These are phyloP conservation scores for Corymbia maculata DNA, from an alignment of 345 rosid genomes.

Conservation along the genomic window DNA sequence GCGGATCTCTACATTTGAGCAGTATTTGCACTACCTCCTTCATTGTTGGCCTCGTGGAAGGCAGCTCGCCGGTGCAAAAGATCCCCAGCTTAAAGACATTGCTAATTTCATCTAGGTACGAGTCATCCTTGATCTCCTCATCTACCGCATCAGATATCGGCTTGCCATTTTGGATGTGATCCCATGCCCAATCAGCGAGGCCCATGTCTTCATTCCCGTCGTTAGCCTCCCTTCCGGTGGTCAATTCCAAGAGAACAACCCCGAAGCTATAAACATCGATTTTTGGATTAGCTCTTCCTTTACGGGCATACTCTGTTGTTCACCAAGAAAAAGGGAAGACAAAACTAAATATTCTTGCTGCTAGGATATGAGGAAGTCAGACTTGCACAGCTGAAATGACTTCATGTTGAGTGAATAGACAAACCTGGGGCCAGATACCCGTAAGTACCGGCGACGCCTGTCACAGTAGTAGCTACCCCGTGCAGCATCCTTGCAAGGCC, in stretches of 20 bases:
- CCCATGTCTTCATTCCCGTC: slow-evolving; percentile 10
- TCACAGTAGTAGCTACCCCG: slow-evolving; percentile 29
- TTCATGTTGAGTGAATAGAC: not conserved
- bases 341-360: not conserved
- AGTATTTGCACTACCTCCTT: not conserved
- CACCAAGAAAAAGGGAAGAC: not conserved
- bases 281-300: slow-evolving; percentile 37
- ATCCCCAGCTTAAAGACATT: slow-evolving; percentile 46
- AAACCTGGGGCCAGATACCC: slow-evolving; percentile 56
- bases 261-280: slow-evolving; percentile 60
- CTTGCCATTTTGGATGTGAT: slow-evolving; percentile 12
- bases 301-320: not conserved
- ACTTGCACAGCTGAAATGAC: not conserved
- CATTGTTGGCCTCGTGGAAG: not conserved
- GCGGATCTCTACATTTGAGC: not conserved
- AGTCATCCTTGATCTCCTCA: slow-evolving; percentile 16
- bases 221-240: not conserved
- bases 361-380: accelerated
- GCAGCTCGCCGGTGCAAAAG: slow-evolving; percentile 8
- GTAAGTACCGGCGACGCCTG: slow-evolving; percentile 44
- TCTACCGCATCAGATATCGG: slow-evolving; percentile 24
- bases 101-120: slow-evolving; percentile 23
- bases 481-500: slow-evolving; percentile 50
- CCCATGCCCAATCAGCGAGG: slow-evolving; percentile 57
- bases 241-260: not conserved